Evolutionary conservation across 2,329 filamentous ascomycete species (phyloP), one percentile per base, ranked within the genome.

Genomic region (Penicillium sumatraense): DNA sequence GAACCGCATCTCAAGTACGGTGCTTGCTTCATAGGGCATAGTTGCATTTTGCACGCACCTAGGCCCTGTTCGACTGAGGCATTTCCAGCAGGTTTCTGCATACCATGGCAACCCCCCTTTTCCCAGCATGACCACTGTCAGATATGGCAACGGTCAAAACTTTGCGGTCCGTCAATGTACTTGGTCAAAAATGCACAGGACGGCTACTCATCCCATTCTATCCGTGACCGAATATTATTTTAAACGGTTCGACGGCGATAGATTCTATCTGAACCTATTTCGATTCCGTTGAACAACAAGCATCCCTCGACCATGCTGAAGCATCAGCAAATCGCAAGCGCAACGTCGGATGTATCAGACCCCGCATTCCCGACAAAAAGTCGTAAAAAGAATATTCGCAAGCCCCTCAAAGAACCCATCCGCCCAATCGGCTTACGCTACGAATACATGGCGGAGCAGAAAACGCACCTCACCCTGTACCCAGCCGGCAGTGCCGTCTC

Each of bases 391-490:
- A n/a, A 41, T n/a, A 24, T 41, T 41, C 38, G 38, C 38, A 41
- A 41, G 38, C 38, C 38, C 24, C 38, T 41, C 38, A 41, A 41
- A 24, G 38, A 41, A 4, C 38, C 38, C 21, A 4, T 41, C 4
- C 38, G 38, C 38, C 38, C 38, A 41, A 41, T 41, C 38, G 38
- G 38, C 38, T 41, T 41, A 41, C 38, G 38, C 38, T 41, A 41
- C 24, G 38, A 41, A 14, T 41, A 41, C 38, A 41, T 41, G 38
- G 38, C 38, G 3, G 38, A 41, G 21, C 38, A 41, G 38, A 41
- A 41, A 13, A 41, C 21, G 21, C 18, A 41, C 11, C 38, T 41
- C 38, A 41, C 38, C 21, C 13, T 41, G 38, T 41, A 41, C 20
- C 38, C 38, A 41, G 38, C 20, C 38, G 38, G 38, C 9, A 41